Evolutionary conservation across 805 yeast species (phyloP), one percentile per base, ranked within the genome.

Genomic region (Starmerella etchellsii): DNA sequence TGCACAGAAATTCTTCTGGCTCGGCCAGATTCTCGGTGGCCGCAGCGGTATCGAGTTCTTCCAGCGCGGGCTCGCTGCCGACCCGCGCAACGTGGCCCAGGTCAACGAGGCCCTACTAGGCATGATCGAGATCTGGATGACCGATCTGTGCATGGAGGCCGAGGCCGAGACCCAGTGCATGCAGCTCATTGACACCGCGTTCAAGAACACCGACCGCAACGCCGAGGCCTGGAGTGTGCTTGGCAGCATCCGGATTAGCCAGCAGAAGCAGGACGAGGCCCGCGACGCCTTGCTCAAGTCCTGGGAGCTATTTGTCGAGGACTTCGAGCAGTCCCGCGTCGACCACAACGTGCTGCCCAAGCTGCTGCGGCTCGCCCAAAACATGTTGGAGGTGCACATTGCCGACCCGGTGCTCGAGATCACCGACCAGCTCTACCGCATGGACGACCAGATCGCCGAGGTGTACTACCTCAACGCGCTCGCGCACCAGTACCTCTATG

Each of bases 11-110:
- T 87, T 81, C 56, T 69, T 91, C 40, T 84, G 87, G 61, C 64
- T 88, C 47, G 98, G 96, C 2, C 98, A 88, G 63, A 75, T 88
- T 39, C 66, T 78, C 22, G 96, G 96, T 32, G 95, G 94, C 25
- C 51, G 48, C 15, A 80, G 75, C 50, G 97, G 96, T 9, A 56
- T 82, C 15, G 58, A 65, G 10, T 66, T 71, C 51, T 68, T 81
- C 44, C 70, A 73, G 46, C 68, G 67, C 37, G 97, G 94, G 6
- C 62, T 81, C 31, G 67, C 66, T 20, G 66, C 67, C 37, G 15
- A 25, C 4, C 23, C 28, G 23, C 13, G 20, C 14, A 23, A 8
- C 5, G n/a, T n/a, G 8, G 15, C 28, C 4, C 37, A 34, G 24
- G 56, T 83, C 36, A 74, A 79, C 48, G 81, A 77, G 55, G 95